These are phyloP conservation scores for Myxozyma vanderwaltii DNA, from an alignment of 805 yeast species.

Conservation along the genomic window DNA sequence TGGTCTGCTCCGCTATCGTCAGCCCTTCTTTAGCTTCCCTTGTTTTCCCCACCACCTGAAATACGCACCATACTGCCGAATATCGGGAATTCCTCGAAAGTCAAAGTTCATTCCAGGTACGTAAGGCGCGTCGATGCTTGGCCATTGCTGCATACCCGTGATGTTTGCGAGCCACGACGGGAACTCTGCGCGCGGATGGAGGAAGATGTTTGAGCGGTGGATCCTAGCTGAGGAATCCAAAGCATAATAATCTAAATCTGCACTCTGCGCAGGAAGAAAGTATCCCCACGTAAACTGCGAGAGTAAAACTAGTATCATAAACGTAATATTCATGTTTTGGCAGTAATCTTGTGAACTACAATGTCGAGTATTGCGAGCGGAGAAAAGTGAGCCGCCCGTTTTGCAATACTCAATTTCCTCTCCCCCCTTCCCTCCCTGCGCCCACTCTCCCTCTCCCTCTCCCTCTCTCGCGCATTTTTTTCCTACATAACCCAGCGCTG, in stretches of 20 bases:
- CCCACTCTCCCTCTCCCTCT: too few relatives aligned
- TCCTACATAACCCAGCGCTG: slow-evolving; percentile 21
- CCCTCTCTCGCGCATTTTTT: too few relatives aligned
- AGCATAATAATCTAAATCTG: neutral
- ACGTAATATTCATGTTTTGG: too few relatives aligned
- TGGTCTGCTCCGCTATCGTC: slow-evolving; percentile 24
- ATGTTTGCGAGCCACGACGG: slow-evolving; percentile 24
- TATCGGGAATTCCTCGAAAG: slow-evolving; percentile 18
- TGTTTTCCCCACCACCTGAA: neutral
- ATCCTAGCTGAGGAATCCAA: neutral
- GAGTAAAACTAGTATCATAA: too few relatives aligned
- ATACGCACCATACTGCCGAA: slow-evolving; percentile 14
- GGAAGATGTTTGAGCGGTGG: slow-evolving; percentile 4
- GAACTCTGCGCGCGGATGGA: slow-evolving; percentile 16
- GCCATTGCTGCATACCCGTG: slow-evolving; percentile 25
- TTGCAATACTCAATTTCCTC: too few relatives aligned
- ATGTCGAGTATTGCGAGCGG: too few relatives aligned
- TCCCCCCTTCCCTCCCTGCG: too few relatives aligned
- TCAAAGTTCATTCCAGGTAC: slow-evolving; percentile 20
- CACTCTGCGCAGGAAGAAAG: neutral
- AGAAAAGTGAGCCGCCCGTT: too few relatives aligned
- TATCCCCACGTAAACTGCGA: too few relatives aligned
- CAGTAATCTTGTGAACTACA: too few relatives aligned
- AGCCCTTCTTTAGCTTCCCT: too few relatives aligned
- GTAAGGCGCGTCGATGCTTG: slow-evolving; percentile 26